Conservation (phyloP, 2,329 filamentous ascomycete species). For the Ophiocordyceps camponoti-saundersi region DNA sequence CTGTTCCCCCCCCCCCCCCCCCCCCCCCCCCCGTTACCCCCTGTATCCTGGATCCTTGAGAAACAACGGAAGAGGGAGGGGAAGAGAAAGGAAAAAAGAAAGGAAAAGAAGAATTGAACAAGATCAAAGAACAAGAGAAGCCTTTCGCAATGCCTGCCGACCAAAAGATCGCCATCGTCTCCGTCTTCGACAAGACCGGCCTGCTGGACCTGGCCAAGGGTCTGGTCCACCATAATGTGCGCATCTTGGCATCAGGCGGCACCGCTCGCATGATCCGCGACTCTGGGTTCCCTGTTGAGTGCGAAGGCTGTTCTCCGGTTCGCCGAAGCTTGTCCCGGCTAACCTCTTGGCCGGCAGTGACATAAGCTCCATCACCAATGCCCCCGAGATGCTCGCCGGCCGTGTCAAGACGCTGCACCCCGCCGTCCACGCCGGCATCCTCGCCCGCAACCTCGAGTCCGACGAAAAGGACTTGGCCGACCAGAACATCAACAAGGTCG, state of each 20-base stretch:
- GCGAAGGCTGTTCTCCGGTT: constrained; percentile 11
- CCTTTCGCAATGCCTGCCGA: constrained; percentile 17
- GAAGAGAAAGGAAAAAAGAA: too few species aligned
- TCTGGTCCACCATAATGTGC: constrained; percentile 74
- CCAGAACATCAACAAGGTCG: constrained; percentile 88
- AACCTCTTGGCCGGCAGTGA: constrained; percentile 38
- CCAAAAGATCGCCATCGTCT: constrained; percentile 70
- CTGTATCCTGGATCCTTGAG: too few species aligned
- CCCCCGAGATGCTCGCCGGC: constrained; percentile 90
- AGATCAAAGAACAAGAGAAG: too few species aligned
- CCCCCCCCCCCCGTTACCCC: too few species aligned
- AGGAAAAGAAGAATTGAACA: too few species aligned
- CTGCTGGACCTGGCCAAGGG: constrained; percentile 85
- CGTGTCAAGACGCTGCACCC: constrained; percentile 85
- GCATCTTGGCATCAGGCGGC: constrained; percentile 84
- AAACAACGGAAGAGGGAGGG: too few species aligned
- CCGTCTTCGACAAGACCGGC: constrained; percentile 97
- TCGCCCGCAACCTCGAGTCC: constrained; percentile 83
- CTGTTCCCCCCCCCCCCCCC: too few species aligned
- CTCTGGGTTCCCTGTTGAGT: constrained; percentile 90
- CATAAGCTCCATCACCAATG: constrained; percentile 90
- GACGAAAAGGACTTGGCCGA: constrained; percentile 94
- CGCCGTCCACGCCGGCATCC: constrained; percentile 77
- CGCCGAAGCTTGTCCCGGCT: background rate
- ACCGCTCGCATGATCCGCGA: constrained; percentile 95